Conservation (phyloP, 768 basidiomycete species). For the Lactarius evosmus region DNA sequence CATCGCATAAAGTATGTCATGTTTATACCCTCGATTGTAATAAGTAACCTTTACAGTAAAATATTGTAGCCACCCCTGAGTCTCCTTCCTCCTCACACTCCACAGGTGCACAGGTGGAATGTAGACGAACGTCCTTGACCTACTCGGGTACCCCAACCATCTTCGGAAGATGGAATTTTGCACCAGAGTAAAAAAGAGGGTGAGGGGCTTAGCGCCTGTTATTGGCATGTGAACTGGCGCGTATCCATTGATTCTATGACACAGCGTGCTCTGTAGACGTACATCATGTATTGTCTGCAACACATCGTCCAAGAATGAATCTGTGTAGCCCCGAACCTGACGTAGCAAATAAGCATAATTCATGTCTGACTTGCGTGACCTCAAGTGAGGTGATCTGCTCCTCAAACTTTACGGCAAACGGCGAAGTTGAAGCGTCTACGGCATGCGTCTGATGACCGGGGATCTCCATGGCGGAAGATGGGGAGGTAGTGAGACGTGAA, state of each 20-base stretch:
- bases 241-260: not conserved
- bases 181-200: not conserved
- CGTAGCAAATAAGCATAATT: conserved; percentile 26
- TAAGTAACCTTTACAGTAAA: not conserved
- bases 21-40: not conserved
- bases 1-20: not conserved
- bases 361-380: conserved; percentile 12
- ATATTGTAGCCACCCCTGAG: not conserved
- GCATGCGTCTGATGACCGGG: not conserved
- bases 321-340: conserved; percentile 21
- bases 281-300: not conserved
- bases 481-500: conserved; percentile 15
- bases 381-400: conserved; percentile 25
- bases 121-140: not conserved
- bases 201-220: not conserved
- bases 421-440: not conserved
- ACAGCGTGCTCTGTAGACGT: not conserved
- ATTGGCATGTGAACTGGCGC: not conserved
- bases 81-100: not conserved
- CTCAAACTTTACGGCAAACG: conserved; percentile 15
- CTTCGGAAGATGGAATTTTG: not conserved
- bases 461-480: conserved; percentile 26
- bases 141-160: not conserved
- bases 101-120: not conserved
- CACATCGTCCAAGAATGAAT: conserved; percentile 21